These are phyloP conservation scores for Saccharomyces kudriavzevii DNA, from an alignment of 805 yeast genomes.

Conservation along the genomic window DNA sequence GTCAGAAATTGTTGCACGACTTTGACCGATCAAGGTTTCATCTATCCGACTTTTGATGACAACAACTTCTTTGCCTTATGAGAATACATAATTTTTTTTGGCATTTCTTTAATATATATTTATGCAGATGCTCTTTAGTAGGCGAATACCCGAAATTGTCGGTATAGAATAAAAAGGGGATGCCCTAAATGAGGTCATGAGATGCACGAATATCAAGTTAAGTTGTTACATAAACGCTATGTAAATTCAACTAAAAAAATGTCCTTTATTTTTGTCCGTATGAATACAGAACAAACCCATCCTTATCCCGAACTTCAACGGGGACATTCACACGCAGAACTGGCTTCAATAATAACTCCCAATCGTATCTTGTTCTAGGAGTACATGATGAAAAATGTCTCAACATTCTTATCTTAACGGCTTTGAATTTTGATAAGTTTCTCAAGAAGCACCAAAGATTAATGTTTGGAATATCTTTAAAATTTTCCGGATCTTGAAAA, in stretches of 20 bases:
- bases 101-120: background rate
- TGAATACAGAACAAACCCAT: conserved; percentile 38
- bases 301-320: conserved; percentile 31
- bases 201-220: background rate
- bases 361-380: conserved; percentile 32
- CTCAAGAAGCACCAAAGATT: conserved; percentile 31
- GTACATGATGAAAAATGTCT: conserved; percentile 33
- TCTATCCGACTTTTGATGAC: conserved; percentile 65
- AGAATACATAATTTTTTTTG: background rate
- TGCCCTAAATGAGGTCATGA: too few relatives aligned
- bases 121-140: background rate
- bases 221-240: background rate
- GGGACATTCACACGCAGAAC: conserved; percentile 31
- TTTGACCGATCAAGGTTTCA: conserved; percentile 58
- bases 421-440: conserved; percentile 25
- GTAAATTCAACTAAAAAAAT: background rate
- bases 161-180: background rate
- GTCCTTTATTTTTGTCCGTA: conserved; percentile 13
- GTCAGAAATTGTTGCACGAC: conserved; percentile 43
- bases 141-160: background rate
- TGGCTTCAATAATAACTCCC: conserved; percentile 32
- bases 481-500: conserved; percentile 19
- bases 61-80: conserved; percentile 46
- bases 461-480: conserved; percentile 31
- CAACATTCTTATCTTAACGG: conserved; percentile 33